Evolutionary conservation across 352 stramenopile genomes (phyloP), one percentile per base, ranked within the genome.

Genomic region (Phytophthora brassicae): DNA sequence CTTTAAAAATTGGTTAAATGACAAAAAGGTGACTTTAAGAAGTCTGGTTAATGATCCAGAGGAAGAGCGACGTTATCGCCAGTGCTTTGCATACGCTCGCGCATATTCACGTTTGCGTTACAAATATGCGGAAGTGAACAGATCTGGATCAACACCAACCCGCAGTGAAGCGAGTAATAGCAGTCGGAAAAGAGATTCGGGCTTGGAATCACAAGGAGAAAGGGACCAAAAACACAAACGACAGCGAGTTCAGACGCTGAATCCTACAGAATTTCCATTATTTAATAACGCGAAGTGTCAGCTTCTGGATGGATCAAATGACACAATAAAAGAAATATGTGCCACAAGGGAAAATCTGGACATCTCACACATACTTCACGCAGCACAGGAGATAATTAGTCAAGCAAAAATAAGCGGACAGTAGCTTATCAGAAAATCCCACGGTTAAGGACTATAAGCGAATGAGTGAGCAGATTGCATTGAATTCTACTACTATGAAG

Each of bases 1-100:
- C 11, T 61, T 61, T 17, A 24, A 29, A 17, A 39, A 38, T 14
- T 64, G 56, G 56, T 19, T 64, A 3, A 11, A 8, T 13, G 29
- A 8, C n/a, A 64, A 49, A 33, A 7, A 28, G 1, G 4, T 56
- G 22, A 49, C 31, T 3, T n/a, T 64, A 17, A n/a, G 6, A 16
- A 50, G 20, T 14, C 24, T 63, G 1, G 20, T 48, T 3, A 17
- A 45, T 6, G 33, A 62, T 14, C 31, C 55, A 16, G 45, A 63
- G 24, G 56, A 63, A 23, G 56, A 63, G 11, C 56, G 56, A 2
- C 56, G 56, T 3, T 63, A 49, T 44, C 56, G 56, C 24, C 56
- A 63, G 14, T 56, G 33, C 19, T 63, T 56, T 26, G 56, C 56
- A 4, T 63, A 45, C 19, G 13, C 35, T 6, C 50, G 56, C 20